phyloP scores from a whole-genome alignment of 208 protist species.

The Leishmania major region DNA sequence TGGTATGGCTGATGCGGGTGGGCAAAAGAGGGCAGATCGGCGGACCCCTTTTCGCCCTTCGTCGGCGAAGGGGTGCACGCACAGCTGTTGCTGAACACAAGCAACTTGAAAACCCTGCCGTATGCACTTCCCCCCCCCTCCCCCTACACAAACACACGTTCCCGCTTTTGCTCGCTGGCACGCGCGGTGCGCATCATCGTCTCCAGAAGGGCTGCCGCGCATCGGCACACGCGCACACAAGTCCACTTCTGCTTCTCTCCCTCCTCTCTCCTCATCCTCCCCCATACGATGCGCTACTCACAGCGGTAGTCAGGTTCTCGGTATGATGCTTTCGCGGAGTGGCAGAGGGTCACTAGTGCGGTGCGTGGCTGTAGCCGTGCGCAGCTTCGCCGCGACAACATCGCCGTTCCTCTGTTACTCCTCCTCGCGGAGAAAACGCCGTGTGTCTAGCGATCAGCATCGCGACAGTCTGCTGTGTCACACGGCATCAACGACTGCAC shows the following conservation, averaged over 20 bases:
- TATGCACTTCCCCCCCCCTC: background rate
- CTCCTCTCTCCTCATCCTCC: background rate
- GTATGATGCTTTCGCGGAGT: background rate
- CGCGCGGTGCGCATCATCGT: background rate
- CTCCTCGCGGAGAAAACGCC: background rate
- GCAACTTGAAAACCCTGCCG: background rate
- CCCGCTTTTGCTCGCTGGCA: background rate
- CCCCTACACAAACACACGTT: background rate
- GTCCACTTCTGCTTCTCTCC: background rate
- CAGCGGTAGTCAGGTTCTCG: background rate
- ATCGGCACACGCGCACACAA: background rate
- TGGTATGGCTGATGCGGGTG: background rate
- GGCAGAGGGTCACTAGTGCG: conserved; percentile 3
- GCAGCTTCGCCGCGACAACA: background rate
- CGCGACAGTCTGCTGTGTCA: background rate
- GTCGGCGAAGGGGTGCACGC: background rate
- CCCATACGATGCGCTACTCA: background rate
- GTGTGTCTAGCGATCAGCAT: background rate
- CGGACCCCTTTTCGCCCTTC: background rate
- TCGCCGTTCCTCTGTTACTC: background rate
- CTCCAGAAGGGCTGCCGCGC: background rate
- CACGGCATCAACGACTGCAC: background rate
- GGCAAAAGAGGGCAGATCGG: background rate
- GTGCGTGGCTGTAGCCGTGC: background rate
- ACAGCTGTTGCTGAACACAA: background rate